Evolutionary conservation across 257 asterid species (phyloP), one percentile per base, ranked within the genome.

Genomic region (Solanum chmielewskii): DNA sequence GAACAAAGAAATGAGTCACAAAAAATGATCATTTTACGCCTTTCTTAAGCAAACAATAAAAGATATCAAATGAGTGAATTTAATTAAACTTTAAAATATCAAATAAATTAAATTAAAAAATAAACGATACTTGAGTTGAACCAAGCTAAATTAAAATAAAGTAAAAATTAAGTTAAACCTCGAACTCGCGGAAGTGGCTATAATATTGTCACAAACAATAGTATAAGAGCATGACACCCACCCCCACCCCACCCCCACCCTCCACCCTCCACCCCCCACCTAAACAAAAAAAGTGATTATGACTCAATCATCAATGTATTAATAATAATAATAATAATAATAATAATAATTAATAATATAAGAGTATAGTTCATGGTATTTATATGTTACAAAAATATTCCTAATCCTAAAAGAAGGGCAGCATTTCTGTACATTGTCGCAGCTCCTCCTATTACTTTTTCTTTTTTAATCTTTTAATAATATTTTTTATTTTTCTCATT

Each of bases 391-490:
- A 91, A 89, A 64, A 86, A 92, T 86, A 87, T 90, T 82, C 84
- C 86, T 86, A 88, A 35, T 64, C 89, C 89, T 85, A 47, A 86
- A 88, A 91, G 85, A 64, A 88, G 84, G 88, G 94, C 94, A 89
- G 93, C 92, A 89, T 90, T 91, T 90, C 90, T 47, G 92, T 25
- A 81, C 83, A 91, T 89, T 91, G 93, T 90, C 89, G 39, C 86
- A 44, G 56, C 87, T 45, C 39, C 87, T 62, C 42, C 11, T 37
- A 77, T 45, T 15, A 8, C 15, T n/a, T 25, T 39, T 6, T 29
- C 29, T 27, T 10, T 11, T 27, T 59, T 59, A 29, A 14, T 29
- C 39, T 69, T 15, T 23, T 16, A 29, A 29, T 29, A 69, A 69
- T 13, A 14, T 33, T 11, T 69, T 69, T 69, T 69, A 69, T 69